phyloP scores from a whole-genome alignment of 306 rosid species.

The Leucaena leucocephala region DNA sequence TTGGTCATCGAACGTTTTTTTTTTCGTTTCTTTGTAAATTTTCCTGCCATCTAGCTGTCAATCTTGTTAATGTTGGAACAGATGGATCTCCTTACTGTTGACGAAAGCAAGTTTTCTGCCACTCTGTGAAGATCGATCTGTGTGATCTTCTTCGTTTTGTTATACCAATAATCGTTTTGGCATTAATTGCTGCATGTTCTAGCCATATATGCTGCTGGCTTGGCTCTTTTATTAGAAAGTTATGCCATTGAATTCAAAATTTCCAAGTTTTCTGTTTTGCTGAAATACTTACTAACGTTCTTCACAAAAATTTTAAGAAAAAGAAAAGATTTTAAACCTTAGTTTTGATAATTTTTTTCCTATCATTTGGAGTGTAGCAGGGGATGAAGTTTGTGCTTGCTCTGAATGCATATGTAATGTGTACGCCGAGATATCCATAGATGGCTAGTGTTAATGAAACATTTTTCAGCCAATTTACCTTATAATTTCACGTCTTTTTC shows the following conservation, averaged over 20 bases:
- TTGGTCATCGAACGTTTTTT: conserved; percentile 20
- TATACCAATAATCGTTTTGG: neutral
- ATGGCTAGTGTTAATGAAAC: neutral
- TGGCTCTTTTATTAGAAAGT: neutral
- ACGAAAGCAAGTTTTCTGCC: conserved; percentile 33
- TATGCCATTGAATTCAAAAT: neutral
- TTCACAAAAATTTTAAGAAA: neutral
- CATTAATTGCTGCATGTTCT: neutral
- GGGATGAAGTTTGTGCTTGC: neutral
- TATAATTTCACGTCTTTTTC: neutral
- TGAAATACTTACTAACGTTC: neutral
- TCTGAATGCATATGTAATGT: neutral
- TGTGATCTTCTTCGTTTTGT: neutral
- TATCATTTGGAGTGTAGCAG: neutral
- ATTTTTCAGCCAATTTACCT: neutral
- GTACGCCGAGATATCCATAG: neutral
- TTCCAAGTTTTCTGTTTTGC: neutral
- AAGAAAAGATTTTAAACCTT: neutral
- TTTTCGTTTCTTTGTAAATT: conserved; percentile 37
- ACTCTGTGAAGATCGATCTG: neutral
- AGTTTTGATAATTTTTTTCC: neutral
- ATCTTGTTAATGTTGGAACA: conserved; percentile 18
- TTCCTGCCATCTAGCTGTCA: conserved; percentile 16
- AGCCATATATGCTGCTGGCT: neutral
- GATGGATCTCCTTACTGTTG: conserved; percentile 30